phyloP scores from a whole-genome alignment of 2,329 filamentous ascomycete species.

The Daldinia sp. region DNA sequence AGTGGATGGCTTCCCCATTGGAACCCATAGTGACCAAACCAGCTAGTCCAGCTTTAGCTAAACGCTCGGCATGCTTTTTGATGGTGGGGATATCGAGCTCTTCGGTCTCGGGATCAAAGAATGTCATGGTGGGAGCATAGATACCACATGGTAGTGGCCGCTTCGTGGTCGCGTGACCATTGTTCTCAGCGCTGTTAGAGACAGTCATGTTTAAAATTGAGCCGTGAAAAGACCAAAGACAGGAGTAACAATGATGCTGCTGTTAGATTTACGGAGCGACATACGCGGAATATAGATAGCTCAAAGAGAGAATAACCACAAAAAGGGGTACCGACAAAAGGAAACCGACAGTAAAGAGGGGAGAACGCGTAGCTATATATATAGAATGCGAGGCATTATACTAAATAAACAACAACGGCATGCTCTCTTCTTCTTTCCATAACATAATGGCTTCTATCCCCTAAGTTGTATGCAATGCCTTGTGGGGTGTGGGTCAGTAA shows the following conservation, averaged over 20 bases:
- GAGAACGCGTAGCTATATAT: conserved; percentile 48
- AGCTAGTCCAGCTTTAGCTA: conserved; percentile 81
- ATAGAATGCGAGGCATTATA: conserved; percentile 47
- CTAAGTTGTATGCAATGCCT: conserved; percentile 43
- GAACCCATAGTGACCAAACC: conserved; percentile 90
- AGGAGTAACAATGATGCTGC: conserved; percentile 16
- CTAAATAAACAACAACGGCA: conserved; percentile 31
- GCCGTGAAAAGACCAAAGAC: conserved; percentile 11
- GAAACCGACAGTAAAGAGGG: conserved; percentile 27
- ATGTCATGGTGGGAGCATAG: conserved; percentile 91
- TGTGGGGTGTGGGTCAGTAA: conserved; percentile 50
- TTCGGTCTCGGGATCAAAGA: conserved; percentile 86
- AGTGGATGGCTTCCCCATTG: conserved; percentile 90
- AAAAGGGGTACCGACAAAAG: conserved; percentile 36
- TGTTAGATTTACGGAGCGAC: conserved; percentile 24
- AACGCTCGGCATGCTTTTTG: conserved; percentile 82
- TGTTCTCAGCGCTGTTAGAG: conserved; percentile 48
- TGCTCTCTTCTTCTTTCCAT: conserved; percentile 50
- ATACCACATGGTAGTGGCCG: conserved; percentile 81
- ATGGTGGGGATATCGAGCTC: conserved; percentile 84
- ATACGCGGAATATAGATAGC: conserved; percentile 33
- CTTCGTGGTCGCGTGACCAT: conserved; percentile 55
- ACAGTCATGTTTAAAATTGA: conserved; percentile 52
- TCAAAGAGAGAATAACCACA: conserved; percentile 23
- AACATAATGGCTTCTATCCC: conserved; percentile 52